Conservation (phyloP, 129 eudicot genomes). For the Tanacetum coccineum region DNA sequence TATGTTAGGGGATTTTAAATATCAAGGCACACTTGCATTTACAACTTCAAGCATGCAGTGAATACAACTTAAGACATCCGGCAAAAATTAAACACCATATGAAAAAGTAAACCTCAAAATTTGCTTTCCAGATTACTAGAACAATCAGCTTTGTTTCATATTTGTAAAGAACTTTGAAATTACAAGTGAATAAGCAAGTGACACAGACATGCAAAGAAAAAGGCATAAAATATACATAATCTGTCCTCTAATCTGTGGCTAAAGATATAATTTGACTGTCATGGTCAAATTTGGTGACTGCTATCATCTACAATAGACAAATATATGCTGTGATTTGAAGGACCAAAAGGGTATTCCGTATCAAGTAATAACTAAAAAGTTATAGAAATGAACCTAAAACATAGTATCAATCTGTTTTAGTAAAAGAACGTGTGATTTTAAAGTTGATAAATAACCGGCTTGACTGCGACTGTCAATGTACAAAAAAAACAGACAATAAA, state of each 20-base stretch:
- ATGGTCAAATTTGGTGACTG: slow-evolving; percentile 1
- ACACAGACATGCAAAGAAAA: slow-evolving; percentile 2
- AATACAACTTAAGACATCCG: not conserved
- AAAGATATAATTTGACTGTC: not conserved
- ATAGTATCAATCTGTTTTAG: too few species aligned
- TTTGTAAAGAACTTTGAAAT: not conserved
- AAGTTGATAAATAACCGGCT: too few species aligned
- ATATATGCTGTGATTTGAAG: not conserved
- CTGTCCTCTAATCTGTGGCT: not conserved
- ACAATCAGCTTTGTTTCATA: not conserved
- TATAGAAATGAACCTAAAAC: not conserved
- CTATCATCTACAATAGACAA: not conserved
- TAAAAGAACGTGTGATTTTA: too few species aligned
- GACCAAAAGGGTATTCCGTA: not conserved
- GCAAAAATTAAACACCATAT: not conserved
- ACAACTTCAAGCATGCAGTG: not conserved
- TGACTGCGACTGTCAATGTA: too few species aligned
- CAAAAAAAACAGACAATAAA: too few species aligned
- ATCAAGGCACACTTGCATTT: not conserved
- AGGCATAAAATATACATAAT: not conserved
- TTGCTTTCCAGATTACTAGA: not conserved
- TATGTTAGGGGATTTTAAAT: not conserved
- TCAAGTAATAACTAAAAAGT: not conserved
- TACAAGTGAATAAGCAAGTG: not conserved
- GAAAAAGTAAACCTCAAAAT: not conserved